These are phyloP conservation scores for Tardiomyces blankii DNA, from an alignment of 1,139 yeast species.

Conservation along the genomic window DNA sequence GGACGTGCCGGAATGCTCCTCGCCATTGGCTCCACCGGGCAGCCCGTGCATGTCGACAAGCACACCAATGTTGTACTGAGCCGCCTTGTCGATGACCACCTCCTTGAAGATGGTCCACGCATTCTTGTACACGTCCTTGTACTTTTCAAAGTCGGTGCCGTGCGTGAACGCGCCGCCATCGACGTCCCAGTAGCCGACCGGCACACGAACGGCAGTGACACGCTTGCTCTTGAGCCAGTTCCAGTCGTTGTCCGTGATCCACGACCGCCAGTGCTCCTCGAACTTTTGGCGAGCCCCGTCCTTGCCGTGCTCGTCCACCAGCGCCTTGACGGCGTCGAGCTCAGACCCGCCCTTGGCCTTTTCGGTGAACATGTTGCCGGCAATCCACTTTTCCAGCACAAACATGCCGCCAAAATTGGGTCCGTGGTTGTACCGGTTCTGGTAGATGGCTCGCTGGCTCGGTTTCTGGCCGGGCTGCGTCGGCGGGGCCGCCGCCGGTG, in stretches of 20 bases:
- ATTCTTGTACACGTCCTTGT: conserved; percentile 45
- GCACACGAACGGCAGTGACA: conserved; percentile 71
- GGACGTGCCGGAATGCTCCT: conserved; percentile 70
- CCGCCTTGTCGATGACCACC: conserved; percentile 45
- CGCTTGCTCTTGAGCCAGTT: conserved; percentile 53
- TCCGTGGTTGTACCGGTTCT: conserved; percentile 63
- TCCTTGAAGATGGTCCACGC: conserved; percentile 58
- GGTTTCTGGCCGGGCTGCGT: conserved; percentile 29
- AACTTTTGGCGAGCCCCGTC: conserved; percentile 45
- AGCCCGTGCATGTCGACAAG: conserved; percentile 79
- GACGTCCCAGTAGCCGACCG: conserved; percentile 86
- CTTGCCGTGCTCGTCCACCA: conserved; percentile 38
- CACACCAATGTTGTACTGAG: conserved; percentile 49
- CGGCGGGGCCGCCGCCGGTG: conserved; percentile 17
- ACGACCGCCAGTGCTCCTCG: conserved; percentile 62
- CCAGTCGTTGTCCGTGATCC: conserved; percentile 67
- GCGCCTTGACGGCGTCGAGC: conserved; percentile 53
- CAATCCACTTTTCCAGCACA: conserved; percentile 55
- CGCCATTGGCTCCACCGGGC: conserved; percentile 87
- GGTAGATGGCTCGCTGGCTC: conserved; percentile 43
- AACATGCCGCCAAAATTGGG: conserved; percentile 82
- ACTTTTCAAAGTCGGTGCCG: conserved; percentile 50
- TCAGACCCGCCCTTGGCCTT: conserved; percentile 48
- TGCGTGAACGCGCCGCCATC: conserved; percentile 47
- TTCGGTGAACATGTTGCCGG: conserved; percentile 49